A percentile compares a stretch with the other conserved stretches of the same genome.
Conservation (phyloP, 2,329 filamentous ascomycete genomes). For the Magnaporthales sp. region DNA sequence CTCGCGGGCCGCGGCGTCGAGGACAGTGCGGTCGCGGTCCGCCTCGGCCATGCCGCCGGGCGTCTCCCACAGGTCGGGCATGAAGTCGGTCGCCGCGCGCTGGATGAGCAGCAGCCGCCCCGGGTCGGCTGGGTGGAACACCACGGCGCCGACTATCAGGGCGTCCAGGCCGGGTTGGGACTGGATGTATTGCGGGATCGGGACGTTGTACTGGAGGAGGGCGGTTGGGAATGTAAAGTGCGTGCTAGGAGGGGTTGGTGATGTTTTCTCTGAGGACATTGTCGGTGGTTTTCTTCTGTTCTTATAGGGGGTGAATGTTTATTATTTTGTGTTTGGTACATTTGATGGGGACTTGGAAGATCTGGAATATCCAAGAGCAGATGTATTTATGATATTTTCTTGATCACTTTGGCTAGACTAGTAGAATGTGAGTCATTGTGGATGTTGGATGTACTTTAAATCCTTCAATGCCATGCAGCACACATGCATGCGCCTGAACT, state of each 20-base stretch:
- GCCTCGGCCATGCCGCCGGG: constrained; percentile 5
- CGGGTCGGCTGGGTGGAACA: constrained; percentile 20
- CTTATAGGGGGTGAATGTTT: neutral
- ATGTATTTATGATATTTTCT: no score
- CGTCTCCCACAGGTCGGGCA: constrained; percentile 37
- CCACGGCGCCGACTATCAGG: constrained; percentile 18
- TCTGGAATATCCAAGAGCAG: neutral
- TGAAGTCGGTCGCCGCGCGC: constrained; percentile 33
- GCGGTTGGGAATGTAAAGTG: neutral
- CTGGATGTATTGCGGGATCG: neutral
- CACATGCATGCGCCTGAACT: no score
- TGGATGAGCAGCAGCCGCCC: constrained; percentile 34
- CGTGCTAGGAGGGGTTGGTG: neutral
- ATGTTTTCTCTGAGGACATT: neutral
- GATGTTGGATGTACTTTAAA: no score
- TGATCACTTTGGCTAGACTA: no score
- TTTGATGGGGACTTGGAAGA: no score
- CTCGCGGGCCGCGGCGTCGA: constrained; percentile 32
- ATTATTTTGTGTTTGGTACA: neutral
- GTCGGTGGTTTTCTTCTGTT: neutral
- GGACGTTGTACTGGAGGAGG: neutral
- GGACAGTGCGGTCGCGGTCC: constrained; percentile 15
- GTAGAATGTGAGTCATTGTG: no score
- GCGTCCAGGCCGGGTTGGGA: neutral
- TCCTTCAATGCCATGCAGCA: no score